phyloP scores from a whole-genome alignment of 257 asterid species.

The Datura wrightii region DNA sequence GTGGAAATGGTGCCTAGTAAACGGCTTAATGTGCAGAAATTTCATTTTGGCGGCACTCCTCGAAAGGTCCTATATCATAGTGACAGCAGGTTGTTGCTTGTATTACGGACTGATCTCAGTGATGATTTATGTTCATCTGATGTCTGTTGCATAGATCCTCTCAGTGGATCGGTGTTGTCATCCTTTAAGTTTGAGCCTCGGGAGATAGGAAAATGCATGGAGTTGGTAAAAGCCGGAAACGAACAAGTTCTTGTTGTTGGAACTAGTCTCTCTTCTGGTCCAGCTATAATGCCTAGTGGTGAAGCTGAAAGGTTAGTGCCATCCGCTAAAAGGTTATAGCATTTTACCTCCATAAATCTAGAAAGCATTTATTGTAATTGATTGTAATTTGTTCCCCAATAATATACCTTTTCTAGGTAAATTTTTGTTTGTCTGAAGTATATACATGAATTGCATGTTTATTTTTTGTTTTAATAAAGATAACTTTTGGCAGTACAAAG shows the following conservation, averaged over 20 bases:
- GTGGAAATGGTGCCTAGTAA: conserved; percentile 98
- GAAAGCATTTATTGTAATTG: background rate
- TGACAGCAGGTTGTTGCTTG: conserved; percentile 80
- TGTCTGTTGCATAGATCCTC: conserved; percentile 92
- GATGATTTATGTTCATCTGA: conserved; percentile 80
- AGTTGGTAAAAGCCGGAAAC: conserved; percentile 74
- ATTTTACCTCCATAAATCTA: conserved; percentile 7
- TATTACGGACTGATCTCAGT: conserved; percentile 85
- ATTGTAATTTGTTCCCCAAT: background rate
- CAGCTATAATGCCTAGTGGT: conserved; percentile 95
- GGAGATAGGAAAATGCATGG: conserved; percentile 98
- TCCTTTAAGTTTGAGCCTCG: conserved; percentile 88
- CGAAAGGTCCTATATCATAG: conserved; percentile 85
- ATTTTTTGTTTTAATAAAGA: conserved; percentile 24
- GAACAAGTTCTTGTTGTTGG: conserved; percentile 91
- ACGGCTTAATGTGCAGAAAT: conserved; percentile 97
- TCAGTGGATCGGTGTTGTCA: conserved; percentile 75
- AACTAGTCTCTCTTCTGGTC: conserved; percentile 87
- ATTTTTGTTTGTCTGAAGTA: background rate
- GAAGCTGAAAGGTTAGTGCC: conserved; percentile 89
- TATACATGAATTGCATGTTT: conserved; percentile 27
- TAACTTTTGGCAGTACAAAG: conserved; percentile 64
- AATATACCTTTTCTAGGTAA: background rate
- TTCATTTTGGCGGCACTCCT: conserved; percentile 95
- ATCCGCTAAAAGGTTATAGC: background rate